phyloP scores from a whole-genome alignment of 208 protist genomes.

The Wallacemonas sp. region DNA sequence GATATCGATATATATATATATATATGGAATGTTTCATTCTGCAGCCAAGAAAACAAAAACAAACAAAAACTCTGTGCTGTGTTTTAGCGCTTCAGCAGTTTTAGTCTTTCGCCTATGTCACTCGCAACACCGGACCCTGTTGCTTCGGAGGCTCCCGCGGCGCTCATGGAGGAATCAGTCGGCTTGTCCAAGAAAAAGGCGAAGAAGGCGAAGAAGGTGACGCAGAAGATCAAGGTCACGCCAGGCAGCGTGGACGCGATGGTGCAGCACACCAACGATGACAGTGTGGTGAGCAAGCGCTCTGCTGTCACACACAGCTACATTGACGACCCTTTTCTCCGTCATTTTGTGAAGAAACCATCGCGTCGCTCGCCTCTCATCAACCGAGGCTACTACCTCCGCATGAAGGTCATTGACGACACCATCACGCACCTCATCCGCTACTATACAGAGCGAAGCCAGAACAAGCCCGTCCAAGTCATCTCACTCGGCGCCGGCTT shows the following conservation, averaged over 20 bases:
- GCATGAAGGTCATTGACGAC: constrained; percentile 83
- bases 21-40: too few relatives aligned
- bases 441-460: constrained; percentile 14
- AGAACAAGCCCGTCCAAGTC: constrained; percentile 50
- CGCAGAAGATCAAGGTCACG: constrained; percentile 36
- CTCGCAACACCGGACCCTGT: too few relatives aligned
- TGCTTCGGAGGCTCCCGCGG: too few relatives aligned
- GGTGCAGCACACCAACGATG: constrained; percentile 92
- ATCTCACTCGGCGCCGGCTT: constrained; percentile 88
- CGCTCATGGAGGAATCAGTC: too few relatives aligned
- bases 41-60: too few relatives aligned
- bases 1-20: too few relatives aligned
- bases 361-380: constrained; percentile 84
- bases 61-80: too few relatives aligned
- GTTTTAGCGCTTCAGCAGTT: too few relatives aligned
- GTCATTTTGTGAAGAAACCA: constrained; percentile 80
- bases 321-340: constrained; percentile 74
- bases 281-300: constrained; percentile 89
- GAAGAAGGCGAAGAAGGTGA: constrained; percentile 57
- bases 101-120: too few relatives aligned
- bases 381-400: constrained; percentile 89
- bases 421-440: constrained; percentile 47
- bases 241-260: constrained; percentile 58
- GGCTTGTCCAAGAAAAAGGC: constrained; percentile 48
- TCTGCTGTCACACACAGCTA: constrained; percentile 79